phyloP scores from a whole-genome alignment of 2,329 filamentous ascomycete species.

The Talaromyces rugulosus region DNA sequence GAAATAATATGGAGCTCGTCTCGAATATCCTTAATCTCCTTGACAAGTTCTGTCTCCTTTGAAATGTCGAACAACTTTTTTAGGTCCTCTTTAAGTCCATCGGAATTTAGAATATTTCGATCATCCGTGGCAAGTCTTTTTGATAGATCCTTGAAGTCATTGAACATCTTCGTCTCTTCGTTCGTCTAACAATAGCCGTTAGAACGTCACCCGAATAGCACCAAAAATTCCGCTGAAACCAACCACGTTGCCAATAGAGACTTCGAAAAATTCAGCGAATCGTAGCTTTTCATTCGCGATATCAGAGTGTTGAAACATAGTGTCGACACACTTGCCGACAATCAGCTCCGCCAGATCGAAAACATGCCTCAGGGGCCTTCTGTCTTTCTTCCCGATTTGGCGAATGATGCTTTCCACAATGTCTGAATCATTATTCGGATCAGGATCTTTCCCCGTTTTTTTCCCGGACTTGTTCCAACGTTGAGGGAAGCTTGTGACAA shows the following conservation, averaged over 20 bases:
- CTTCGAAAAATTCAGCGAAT: not conserved
- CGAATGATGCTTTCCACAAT: slow-evolving; percentile 9
- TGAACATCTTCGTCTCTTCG: not conserved
- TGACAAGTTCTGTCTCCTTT: slow-evolving; percentile 1
- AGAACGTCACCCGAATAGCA: not conserved
- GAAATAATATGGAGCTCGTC: slow-evolving; percentile 8
- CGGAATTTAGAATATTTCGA: not conserved
- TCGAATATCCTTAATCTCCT: slow-evolving; percentile 8
- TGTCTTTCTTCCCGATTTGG: slow-evolving; percentile 1
- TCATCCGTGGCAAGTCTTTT: not conserved
- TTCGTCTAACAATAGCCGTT: not conserved
- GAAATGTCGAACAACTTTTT: slow-evolving; percentile 5
- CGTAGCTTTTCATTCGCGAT: not conserved
- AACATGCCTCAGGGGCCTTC: slow-evolving; percentile 1
- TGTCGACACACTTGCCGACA: not conserved
- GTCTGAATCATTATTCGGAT: slow-evolving; percentile 5
- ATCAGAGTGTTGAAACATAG: not conserved
- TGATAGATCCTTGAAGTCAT: not conserved
- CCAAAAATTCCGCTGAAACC: not conserved
- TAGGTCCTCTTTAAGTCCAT: slow-evolving; percentile 3
- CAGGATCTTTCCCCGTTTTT: not conserved
- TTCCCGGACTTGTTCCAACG: not conserved
- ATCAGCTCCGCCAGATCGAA: not conserved
- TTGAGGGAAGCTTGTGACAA: not conserved
- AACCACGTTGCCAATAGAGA: not conserved